These are phyloP conservation scores for Erodium trifolium DNA, from an alignment of 441 rosid species.

Conservation along the genomic window DNA sequence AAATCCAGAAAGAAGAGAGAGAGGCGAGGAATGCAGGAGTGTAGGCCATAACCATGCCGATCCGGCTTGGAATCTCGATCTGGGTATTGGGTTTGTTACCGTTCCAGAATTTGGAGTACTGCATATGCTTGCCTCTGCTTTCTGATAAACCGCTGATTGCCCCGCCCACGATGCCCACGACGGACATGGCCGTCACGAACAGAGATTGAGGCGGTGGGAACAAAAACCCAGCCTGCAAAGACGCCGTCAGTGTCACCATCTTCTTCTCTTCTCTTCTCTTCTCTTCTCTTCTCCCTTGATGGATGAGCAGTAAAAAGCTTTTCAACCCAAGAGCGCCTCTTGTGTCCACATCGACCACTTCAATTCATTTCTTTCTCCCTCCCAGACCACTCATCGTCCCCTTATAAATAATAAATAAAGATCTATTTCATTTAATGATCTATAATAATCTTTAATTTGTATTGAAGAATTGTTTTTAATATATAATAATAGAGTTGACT, in stretches of 20 bases:
- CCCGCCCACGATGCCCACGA: constrained; percentile 22
- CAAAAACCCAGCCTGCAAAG: constrained; percentile 19
- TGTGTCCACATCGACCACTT: no score
- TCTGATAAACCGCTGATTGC: constrained; percentile 43
- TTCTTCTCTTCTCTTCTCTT: neutral
- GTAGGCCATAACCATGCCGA: constrained; percentile 54
- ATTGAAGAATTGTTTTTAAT: no score
- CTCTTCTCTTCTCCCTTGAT: no score
- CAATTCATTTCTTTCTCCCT: no score
- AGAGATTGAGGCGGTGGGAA: constrained; percentile 40
- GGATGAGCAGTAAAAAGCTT: no score
- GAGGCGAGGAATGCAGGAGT: constrained; percentile 51
- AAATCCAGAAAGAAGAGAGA: constrained; percentile 37
- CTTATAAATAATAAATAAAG: no score
- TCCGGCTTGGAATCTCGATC: constrained; percentile 33
- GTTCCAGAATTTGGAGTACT: constrained; percentile 59
- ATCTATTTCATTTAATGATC: no score
- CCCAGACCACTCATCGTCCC: no score
- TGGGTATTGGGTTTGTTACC: neutral
- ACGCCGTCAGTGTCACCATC: constrained; percentile 14
- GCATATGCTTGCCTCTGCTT: constrained; percentile 39
- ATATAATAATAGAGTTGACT: no score
- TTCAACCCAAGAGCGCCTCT: no score
- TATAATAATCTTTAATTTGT: no score
- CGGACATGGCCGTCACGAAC: constrained; percentile 36